Base-by-base conservation (phyloP, 805 yeast species). In the Suhomyces vadensis region DNA sequence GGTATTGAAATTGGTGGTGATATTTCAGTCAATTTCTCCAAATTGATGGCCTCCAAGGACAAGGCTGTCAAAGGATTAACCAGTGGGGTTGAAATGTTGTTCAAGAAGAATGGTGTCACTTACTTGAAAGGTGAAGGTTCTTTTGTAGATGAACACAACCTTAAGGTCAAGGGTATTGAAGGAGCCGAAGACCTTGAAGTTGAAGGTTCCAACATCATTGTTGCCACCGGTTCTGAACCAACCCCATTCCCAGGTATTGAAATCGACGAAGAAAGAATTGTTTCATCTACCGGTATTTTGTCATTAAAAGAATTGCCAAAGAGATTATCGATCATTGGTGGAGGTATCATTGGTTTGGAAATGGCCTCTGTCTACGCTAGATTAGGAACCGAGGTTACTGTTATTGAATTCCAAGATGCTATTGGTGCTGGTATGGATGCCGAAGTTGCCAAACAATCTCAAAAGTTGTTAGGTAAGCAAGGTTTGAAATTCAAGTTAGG, bases 371-470 rank as follows among this genome's bases (percentile, higher is more conserved):
- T 94, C 38, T 94, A 95, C 85, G 74, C 91, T 47, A 83, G 99
- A 73, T 75, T 94, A 60, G 99, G 99, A 36, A 75, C 96, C 35
- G 90, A 94, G 74, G 99, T 94, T 52, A 92, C 97, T 35, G 85
- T 94, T 44, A 73, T 94, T 49, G 99, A 94, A 78, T 94, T 80
- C 82, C 88, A 84, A 69, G 76, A 77, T 58, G 78, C 94, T 52
- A 85, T 94, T 63, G 99, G 99, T 76, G 98, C 97, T 48, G 95
- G 97, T 56, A 94, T 94, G 97, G 99, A 94, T 68, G 85, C 76
- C 42, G 99, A 94, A 77, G 90, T 94, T 49, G 84, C 98, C 53
- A 90, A 89, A 72, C 68, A 85, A 46, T 81, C 95, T 47, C 96
- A 89, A 73, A 92, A 89, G 71, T 80, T 89, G 71, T 77, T 94